Evolutionary conservation across 768 basidiomycete species (phyloP).

Genomic region (Boletellus ananas): DNA sequence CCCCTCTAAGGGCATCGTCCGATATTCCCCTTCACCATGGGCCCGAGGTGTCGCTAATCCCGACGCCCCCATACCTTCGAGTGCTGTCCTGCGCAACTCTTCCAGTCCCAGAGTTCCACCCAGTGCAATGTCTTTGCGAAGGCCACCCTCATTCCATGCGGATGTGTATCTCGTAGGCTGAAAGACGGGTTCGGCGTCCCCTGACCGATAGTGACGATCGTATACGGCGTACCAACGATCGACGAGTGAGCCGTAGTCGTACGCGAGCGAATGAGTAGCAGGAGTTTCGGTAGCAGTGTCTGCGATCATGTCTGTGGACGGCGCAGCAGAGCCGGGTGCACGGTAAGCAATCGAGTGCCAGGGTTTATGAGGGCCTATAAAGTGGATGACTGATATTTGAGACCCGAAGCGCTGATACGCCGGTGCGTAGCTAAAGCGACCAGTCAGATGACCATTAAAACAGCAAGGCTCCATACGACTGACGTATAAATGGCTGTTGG

Average conservation of each 20-base stretch:
- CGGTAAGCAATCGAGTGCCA: constrained; percentile 79
- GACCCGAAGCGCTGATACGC: constrained; percentile 93
- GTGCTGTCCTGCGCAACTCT: constrained; percentile 34
- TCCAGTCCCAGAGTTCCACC: constrained; percentile 38
- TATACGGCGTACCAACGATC: constrained; percentile 92
- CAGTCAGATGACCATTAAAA: constrained; percentile 27
- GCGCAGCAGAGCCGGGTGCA: constrained; percentile 46
- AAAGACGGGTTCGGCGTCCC: constrained; percentile 37
- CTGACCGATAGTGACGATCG: constrained; percentile 78
- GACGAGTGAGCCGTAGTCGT: constrained; percentile 77
- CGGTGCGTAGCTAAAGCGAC: constrained; percentile 75
- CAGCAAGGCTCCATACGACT: constrained; percentile 35
- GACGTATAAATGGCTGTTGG: constrained; percentile 96
- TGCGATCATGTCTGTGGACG: constrained; percentile 30
- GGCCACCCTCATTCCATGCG: constrained; percentile 60
- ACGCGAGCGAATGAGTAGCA: constrained; percentile 42
- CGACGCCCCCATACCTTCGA: constrained; percentile 27
- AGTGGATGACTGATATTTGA: constrained; percentile 83
- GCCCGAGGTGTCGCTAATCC: constrained; percentile 8
- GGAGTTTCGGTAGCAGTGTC: constrained; percentile 17
- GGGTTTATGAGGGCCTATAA: constrained; percentile 95
- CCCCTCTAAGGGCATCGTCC: constrained; percentile 79
- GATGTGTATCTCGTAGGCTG: constrained; percentile 65
- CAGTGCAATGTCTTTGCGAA: not conserved
- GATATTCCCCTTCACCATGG: constrained; percentile 66